Percentiles rank a stretch among this genome's conserved stretches.
These are phyloP conservation scores for Penicillium frequentans DNA, from an alignment of 2,329 filamentous ascomycete species.

Conservation along the genomic window DNA sequence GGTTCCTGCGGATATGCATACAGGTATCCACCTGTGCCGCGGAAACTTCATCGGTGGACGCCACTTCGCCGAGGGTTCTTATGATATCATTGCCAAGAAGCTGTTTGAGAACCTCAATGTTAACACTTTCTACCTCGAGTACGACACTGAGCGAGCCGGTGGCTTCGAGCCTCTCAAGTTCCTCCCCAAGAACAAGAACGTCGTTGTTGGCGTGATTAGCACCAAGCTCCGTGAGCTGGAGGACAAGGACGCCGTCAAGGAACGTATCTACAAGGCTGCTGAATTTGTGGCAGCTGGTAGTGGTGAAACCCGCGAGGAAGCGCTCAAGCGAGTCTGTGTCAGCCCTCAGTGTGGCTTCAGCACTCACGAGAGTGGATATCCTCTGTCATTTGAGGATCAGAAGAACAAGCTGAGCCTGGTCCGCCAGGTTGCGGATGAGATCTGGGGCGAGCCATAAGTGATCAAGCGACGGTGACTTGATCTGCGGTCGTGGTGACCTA, in stretches of 20 bases:
- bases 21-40: slow-evolving; percentile 73
- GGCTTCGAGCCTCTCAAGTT: slow-evolving; percentile 65
- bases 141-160: slow-evolving; percentile 65
- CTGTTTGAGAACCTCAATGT: slow-evolving; percentile 64
- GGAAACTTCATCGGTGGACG: slow-evolving; percentile 65
- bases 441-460: slow-evolving; percentile 54
- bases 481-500: neutral
- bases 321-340: slow-evolving; percentile 65
- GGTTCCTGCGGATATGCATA: slow-evolving; percentile 68
- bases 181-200: slow-evolving; percentile 61
- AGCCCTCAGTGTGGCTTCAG: slow-evolving; percentile 74
- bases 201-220: slow-evolving; percentile 64
- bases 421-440: slow-evolving; percentile 68
- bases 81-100: slow-evolving; percentile 67
- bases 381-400: slow-evolving; percentile 67
- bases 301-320: slow-evolving; percentile 64
- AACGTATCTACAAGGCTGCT: slow-evolving; percentile 60
- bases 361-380: slow-evolving; percentile 71
- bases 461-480: neutral
- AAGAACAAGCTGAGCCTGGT: slow-evolving; percentile 70
- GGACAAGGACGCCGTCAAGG: slow-evolving; percentile 63
- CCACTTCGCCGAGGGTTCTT: slow-evolving; percentile 66
- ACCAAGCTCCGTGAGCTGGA: slow-evolving; percentile 64
- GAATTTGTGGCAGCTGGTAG: slow-evolving; percentile 69
- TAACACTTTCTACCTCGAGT: slow-evolving; percentile 69